Percentiles rank a stretch among this genome's conserved stretches.
Conservation (phyloP, 2,329 filamentous ascomycete genomes). For the Cladophialophora carrionii region DNA sequence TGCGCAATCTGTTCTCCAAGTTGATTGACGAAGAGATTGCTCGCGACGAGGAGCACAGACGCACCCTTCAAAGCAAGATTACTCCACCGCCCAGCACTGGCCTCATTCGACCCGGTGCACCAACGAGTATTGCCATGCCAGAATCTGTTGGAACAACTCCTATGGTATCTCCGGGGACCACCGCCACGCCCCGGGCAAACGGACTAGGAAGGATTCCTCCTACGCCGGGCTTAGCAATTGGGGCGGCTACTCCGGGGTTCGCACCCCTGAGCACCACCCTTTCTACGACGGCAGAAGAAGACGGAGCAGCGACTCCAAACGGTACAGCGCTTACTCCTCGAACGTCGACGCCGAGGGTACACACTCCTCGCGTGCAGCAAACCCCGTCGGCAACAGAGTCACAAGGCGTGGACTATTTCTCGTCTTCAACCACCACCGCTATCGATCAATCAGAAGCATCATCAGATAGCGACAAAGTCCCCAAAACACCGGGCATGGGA, state of each 20-base stretch:
- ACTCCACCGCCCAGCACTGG: constrained; percentile 52
- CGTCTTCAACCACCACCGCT: constrained; percentile 57
- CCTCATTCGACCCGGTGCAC: constrained; percentile 34
- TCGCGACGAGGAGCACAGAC: constrained; percentile 74
- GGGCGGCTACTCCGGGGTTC: constrained; percentile 68
- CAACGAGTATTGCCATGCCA: constrained; percentile 34
- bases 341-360: background rate
- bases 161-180: constrained; percentile 28
- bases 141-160: constrained; percentile 24
- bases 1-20: constrained; percentile 87
- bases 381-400: constrained; percentile 60
- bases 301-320: constrained; percentile 40
- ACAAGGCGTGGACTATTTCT: constrained; percentile 66
- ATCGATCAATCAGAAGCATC: constrained; percentile 53
- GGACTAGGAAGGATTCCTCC: constrained; percentile 63
- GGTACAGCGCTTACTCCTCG: constrained; percentile 39
- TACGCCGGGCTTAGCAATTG: constrained; percentile 79
- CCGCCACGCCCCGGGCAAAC: constrained; percentile 66
- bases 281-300: constrained; percentile 42
- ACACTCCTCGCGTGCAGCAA: constrained; percentile 49
- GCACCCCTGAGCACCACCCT: constrained; percentile 39
- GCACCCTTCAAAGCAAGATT: constrained; percentile 65
- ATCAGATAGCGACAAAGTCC: constrained; percentile 54
- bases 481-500: constrained; percentile 47
- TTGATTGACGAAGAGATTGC: constrained; percentile 88